Base-by-base conservation (phyloP, 83 land plant genomes). In the Diphasiastrum complanatum region DNA sequence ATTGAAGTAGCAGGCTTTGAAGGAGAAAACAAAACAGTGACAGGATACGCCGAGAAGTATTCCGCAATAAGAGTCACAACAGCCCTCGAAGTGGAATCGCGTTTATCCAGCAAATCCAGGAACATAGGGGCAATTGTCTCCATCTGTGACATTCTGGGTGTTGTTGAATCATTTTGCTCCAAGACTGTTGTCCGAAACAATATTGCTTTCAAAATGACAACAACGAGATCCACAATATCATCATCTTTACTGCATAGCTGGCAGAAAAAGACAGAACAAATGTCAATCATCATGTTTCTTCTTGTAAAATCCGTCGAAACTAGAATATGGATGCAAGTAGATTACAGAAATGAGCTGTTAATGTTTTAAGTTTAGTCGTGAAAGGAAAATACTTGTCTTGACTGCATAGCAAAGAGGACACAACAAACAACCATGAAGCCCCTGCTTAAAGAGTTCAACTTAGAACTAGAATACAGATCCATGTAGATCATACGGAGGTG, bases 91-190 rank as follows among this genome's bases (percentile, higher is more conserved):
- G 61, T 58, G 0, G 61, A 33, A 1, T 58, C 61, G 6, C 61
- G 61, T 19, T 33, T 34, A 58, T 58, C 61, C 61, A 58, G 20
- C 25, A 58, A 33, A n/a, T 58, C 61, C 43, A 58, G 33, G 19
- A 58, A 41, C 2, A 18, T 16, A 0, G 61, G 43, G n/a, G 61
- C 61, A 32, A 58, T 33, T 8, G 46, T 37, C 19, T 58, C 46
- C 61, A 58, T 58, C 33, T 37, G 33, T 19, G 30, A 51, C 24
- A 18, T 34, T n/a, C 45, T 14, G 12, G 45, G 4, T 33, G 37
- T 2, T 18, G 5, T 33, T n/a, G n/a, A 14, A 32, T n/a, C 6
- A 3, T 27, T 35, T 25, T 51, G 55, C 11, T 25, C n/a, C n/a
- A n/a, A n/a, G n/a, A 41, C 45, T 41, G 45, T 41, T 41, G 45